Evolutionary conservation across 305 asterid species (phyloP).

Genomic region (Solanum hybrid): DNA sequence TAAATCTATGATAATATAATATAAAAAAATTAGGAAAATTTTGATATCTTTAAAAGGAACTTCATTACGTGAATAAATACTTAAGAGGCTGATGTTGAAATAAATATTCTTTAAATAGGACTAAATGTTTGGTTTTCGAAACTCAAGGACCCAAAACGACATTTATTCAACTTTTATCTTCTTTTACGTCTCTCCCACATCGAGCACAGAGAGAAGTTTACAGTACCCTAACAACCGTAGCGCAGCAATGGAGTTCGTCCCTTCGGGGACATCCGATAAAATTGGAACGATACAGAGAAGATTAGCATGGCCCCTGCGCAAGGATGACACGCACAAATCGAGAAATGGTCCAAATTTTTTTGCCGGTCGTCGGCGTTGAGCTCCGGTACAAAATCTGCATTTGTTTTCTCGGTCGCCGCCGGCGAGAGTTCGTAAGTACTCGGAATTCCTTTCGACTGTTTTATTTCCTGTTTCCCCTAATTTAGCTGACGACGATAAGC

Average conservation of each 20-base stretch:
- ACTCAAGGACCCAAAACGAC: neutral
- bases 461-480: neutral
- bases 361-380: neutral
- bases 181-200: neutral
- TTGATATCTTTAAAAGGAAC: neutral
- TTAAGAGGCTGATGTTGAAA: neutral
- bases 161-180: neutral
- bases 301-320: slow-evolving; percentile 76
- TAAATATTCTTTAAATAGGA: neutral
- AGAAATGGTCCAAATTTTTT: slow-evolving; percentile 10
- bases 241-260: neutral
- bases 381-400: neutral
- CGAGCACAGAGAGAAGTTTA: neutral
- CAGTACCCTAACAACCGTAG: accelerated
- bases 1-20: no score
- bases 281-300: slow-evolving; percentile 43
- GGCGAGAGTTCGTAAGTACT: neutral
- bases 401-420: no score
- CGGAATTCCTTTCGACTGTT: neutral
- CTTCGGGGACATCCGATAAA: slow-evolving; percentile 3
- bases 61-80: neutral
- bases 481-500: neutral
- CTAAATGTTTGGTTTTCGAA: neutral
- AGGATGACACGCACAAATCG: slow-evolving; percentile 48
- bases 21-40: neutral